A percentile compares a stretch with the other conserved stretches of the same genome.
Evolutionary conservation across 1,284 basidiomycete genomes (phyloP).

Genomic region (Neolentinus lepideus): DNA sequence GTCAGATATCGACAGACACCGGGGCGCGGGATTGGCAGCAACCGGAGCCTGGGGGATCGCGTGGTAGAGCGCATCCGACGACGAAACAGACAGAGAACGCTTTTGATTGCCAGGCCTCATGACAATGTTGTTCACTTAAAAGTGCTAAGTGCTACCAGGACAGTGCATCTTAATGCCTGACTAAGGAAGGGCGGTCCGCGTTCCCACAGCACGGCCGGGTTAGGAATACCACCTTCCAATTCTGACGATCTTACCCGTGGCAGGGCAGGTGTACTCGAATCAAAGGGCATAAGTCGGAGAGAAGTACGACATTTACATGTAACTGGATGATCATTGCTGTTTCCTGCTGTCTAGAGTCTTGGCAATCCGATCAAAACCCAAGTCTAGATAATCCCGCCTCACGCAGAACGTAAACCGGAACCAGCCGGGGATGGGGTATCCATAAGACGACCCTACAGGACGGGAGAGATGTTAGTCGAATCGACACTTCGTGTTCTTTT

Average conservation of each 20-base stretch:
- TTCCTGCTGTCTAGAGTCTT: not conserved
- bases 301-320: not conserved
- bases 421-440: not conserved
- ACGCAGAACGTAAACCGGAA: conserved; percentile 4
- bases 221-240: not conserved
- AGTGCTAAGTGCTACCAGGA: not conserved
- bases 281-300: not conserved
- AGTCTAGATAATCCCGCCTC: not conserved
- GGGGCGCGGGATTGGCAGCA: not conserved
- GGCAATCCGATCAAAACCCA: not conserved
- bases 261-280: not conserved
- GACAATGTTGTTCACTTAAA: too few species aligned
- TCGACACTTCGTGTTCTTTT: not conserved
- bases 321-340: not conserved
- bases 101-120: not conserved
- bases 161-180: not conserved
- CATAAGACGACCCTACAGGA: not conserved
- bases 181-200: not conserved
- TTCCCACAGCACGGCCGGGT: not conserved
- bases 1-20: not conserved
- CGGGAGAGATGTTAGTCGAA: not conserved
- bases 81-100: not conserved
- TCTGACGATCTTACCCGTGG: not conserved
- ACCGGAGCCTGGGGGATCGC: not conserved
- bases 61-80: not conserved